phyloP scores from a whole-genome alignment of 2,329 filamentous ascomycete species.

The Cordyceps tenuipes region DNA sequence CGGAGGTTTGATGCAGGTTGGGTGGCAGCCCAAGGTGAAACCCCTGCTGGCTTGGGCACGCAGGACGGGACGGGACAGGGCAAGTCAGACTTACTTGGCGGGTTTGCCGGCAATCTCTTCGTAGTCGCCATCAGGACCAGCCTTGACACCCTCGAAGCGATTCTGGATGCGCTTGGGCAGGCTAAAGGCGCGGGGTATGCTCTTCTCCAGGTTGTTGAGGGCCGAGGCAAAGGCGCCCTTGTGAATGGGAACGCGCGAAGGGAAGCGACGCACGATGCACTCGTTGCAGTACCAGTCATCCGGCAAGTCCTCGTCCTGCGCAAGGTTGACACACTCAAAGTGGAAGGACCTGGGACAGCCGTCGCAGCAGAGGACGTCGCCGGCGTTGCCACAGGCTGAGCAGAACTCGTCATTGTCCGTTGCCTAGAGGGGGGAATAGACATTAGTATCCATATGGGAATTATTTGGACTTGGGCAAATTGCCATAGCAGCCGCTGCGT shows the following conservation, averaged over 20 bases:
- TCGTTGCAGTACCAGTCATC: conserved; percentile 82
- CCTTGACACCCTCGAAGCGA: conserved; percentile 71
- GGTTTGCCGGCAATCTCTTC: conserved; percentile 60
- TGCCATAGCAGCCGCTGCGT: not conserved
- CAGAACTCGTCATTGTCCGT: conserved; percentile 84
- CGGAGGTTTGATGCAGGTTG: not conserved
- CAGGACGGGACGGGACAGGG: not conserved
- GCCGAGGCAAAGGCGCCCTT: conserved; percentile 54
- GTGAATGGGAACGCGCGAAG: conserved; percentile 36
- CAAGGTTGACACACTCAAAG: conserved; percentile 78
- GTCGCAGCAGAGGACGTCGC: conserved; percentile 87
- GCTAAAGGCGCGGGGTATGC: conserved; percentile 63
- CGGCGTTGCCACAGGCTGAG: conserved; percentile 73
- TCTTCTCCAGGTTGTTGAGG: conserved; percentile 55
- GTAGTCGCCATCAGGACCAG: conserved; percentile 71
- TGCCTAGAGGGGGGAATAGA: conserved; percentile 20
- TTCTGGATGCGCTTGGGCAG: conserved; percentile 65
- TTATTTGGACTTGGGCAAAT: conserved; percentile 10
- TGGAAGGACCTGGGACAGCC: conserved; percentile 87
- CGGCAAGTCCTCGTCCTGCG: conserved; percentile 56
- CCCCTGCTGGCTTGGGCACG: not conserved
- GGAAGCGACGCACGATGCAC: conserved; percentile 47
- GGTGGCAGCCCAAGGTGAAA: not conserved
- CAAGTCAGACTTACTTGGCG: conserved; percentile 41
- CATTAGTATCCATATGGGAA: conserved; percentile 29